phyloP scores from a whole-genome alignment of 2,329 filamentous ascomycete genomes.

The Apiospora arundinis region DNA sequence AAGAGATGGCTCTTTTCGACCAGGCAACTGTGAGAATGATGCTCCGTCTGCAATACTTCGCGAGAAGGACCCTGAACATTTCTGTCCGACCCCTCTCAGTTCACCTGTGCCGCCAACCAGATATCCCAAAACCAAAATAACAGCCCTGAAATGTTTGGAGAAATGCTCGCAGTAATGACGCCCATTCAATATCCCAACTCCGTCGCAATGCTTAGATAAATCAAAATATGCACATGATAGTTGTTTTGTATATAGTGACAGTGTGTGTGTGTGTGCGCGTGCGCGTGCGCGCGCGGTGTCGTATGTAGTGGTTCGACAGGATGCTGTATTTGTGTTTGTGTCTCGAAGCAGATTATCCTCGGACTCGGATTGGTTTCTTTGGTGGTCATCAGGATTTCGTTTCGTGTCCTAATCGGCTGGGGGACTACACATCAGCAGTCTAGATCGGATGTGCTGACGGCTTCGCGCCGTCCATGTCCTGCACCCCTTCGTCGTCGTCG shows the following conservation, averaged over 20 bases:
- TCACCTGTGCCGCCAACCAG: not conserved
- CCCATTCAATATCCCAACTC: constrained; percentile 1
- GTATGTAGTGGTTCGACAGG: not conserved
- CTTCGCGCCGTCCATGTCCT: constrained; percentile 39
- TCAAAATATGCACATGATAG: not conserved
- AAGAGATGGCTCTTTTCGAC: not conserved
- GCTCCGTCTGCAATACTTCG: not conserved
- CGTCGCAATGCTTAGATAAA: constrained; percentile 9
- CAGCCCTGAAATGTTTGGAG: not conserved
- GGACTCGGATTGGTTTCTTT: not conserved
- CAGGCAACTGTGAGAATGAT: not conserved
- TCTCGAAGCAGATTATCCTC: not conserved
- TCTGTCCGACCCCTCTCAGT: not conserved
- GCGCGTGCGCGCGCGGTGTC: too few species aligned
- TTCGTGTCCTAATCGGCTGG: constrained; percentile 10
- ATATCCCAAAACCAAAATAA: not conserved
- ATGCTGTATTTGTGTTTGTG: not conserved
- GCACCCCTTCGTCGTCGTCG: constrained; percentile 41
- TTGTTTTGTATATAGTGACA: not conserved
- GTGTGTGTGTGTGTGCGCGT: not conserved
- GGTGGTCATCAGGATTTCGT: not conserved
- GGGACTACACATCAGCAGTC: constrained; percentile 26
- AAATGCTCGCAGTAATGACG: not conserved
- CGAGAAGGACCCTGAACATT: not conserved
- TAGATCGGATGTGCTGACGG: constrained; percentile 23